Percentiles rank a stretch among this genome's conserved stretches.
These are phyloP conservation scores for Arthrobotrys entomopaga DNA, from an alignment of 2,329 filamentous ascomycete species.

Conservation along the genomic window DNA sequence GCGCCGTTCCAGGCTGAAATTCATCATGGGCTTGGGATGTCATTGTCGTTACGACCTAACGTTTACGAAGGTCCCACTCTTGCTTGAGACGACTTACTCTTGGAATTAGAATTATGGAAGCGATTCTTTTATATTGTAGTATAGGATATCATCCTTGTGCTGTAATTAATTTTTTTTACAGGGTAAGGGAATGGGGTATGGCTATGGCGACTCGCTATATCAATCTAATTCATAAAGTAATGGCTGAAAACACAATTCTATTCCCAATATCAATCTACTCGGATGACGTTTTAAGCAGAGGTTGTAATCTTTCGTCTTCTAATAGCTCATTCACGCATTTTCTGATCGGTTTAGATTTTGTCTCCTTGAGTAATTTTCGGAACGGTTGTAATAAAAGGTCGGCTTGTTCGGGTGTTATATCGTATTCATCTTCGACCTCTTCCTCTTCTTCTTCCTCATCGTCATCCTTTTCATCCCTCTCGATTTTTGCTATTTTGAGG, in stretches of 20 bases:
- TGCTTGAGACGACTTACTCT: conserved; percentile 1
- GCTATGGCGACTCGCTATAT: conserved; percentile 44
- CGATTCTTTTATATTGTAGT: conserved; percentile 18
- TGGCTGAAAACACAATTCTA: conserved; percentile 26
- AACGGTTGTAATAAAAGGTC: conserved; percentile 68
- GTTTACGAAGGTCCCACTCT: conserved; percentile 70
- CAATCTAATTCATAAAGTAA: conserved; percentile 6
- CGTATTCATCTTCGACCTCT: conserved; percentile 63
- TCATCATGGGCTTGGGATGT: conserved; percentile 81
- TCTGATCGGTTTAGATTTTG: conserved; percentile 75
- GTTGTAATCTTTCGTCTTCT: conserved; percentile 77
- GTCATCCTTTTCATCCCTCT: conserved; percentile 61
- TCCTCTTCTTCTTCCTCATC: conserved; percentile 60
- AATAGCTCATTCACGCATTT: conserved; percentile 75
- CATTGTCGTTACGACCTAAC: conserved; percentile 78
- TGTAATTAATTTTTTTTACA: conserved; percentile 14
- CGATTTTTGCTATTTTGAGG: conserved; percentile 72
- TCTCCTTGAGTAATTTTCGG: conserved; percentile 68
- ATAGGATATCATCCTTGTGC: conserved; percentile 27
- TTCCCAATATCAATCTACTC: conserved; percentile 2
- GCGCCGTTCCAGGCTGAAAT: conserved; percentile 91
- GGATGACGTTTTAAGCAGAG: conserved; percentile 59
- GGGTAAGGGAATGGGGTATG: background rate
- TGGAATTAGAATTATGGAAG: background rate
- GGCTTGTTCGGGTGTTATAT: conserved; percentile 61